Conservation (phyloP, 129 eudicot genomes). For the Ambrosia artemisiifolia region DNA sequence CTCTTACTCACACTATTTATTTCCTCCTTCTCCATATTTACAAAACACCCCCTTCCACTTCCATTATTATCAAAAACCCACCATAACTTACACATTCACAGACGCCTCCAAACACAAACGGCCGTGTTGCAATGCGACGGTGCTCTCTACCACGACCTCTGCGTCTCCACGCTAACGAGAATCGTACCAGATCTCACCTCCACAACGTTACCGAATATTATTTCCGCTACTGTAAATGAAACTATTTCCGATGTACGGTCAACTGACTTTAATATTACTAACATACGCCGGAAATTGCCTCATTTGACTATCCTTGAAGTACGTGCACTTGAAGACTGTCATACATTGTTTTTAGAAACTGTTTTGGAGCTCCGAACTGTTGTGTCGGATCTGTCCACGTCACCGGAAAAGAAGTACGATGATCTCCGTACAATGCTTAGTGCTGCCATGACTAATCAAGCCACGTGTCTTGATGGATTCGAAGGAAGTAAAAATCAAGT, state of each 20-base stretch:
- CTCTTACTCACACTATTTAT: conserved; percentile 31
- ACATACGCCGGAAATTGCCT: conserved; percentile 45
- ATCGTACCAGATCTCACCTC: conserved; percentile 53
- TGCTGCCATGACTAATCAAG: conserved; percentile 88
- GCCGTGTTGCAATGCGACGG: conserved; percentile 62
- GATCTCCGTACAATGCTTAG: conserved; percentile 61
- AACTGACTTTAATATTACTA: conserved; percentile 49
- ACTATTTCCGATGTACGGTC: conserved; percentile 56
- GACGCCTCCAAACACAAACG: conserved; percentile 40
- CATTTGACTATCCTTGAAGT: conserved; percentile 37
- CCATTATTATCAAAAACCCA: conserved; percentile 5
- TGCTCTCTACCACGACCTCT: conserved; percentile 60
- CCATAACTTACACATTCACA: conserved; percentile 31
- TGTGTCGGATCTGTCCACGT: conserved; percentile 42
- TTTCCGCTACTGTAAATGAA: conserved; percentile 48
- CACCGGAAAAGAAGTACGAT: conserved; percentile 33
- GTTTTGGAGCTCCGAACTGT: conserved; percentile 46
- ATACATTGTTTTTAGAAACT: conserved; percentile 53
- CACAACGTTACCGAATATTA: conserved; percentile 49
- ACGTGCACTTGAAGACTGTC: conserved; percentile 70
- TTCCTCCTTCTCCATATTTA: conserved; percentile 13
- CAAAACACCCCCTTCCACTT: conserved; percentile 28
- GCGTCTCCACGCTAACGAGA: conserved; percentile 64
- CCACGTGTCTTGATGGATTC: conserved; percentile 85
- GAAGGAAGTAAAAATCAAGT: conserved; percentile 44